These are phyloP conservation scores for Hericium rajendrae DNA, from an alignment of 768 basidiomycete genomes.

Conservation along the genomic window DNA sequence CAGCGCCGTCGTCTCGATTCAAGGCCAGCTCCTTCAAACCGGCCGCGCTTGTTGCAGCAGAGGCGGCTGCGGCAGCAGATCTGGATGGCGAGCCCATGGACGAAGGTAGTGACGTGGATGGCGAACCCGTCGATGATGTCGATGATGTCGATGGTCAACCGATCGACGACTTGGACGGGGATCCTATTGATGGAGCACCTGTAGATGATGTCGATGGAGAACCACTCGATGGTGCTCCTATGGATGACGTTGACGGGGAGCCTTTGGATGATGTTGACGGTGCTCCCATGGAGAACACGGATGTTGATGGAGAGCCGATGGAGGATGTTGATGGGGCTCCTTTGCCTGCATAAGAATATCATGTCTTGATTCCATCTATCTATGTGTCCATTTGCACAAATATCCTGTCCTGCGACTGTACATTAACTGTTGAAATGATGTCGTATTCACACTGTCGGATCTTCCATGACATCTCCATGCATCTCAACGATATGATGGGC, in stretches of 20 bases:
- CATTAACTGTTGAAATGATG: neutral
- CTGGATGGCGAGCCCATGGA: conserved; percentile 34
- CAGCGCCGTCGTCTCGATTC: conserved; percentile 46
- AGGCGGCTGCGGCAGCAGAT: conserved; percentile 21
- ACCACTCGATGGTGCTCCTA: conserved; percentile 21
- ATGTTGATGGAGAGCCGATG: conserved; percentile 13
- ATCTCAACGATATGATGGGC: neutral
- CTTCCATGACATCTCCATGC: neutral
- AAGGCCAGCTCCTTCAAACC: conserved; percentile 72
- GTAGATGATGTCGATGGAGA: conserved; percentile 10
- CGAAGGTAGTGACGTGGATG: conserved; percentile 41
- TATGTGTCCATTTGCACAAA: neutral
- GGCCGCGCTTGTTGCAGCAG: conserved; percentile 34
- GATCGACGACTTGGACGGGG: conserved; percentile 33
- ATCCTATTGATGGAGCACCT: conserved; percentile 29
- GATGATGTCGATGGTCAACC: conserved; percentile 37
- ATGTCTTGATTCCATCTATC: neutral
- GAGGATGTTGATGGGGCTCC: conserved; percentile 25
- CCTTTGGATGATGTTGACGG: conserved; percentile 27
- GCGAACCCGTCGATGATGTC: conserved; percentile 38
- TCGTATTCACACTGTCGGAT: neutral
- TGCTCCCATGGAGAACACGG: conserved; percentile 29
- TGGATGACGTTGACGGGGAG: conserved; percentile 26
- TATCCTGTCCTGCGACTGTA: neutral
- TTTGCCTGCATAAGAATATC: conserved; percentile 3